These are phyloP conservation scores for Globisporangium apiculatum DNA, from an alignment of 352 stramenopile genomes.

Conservation along the genomic window DNA sequence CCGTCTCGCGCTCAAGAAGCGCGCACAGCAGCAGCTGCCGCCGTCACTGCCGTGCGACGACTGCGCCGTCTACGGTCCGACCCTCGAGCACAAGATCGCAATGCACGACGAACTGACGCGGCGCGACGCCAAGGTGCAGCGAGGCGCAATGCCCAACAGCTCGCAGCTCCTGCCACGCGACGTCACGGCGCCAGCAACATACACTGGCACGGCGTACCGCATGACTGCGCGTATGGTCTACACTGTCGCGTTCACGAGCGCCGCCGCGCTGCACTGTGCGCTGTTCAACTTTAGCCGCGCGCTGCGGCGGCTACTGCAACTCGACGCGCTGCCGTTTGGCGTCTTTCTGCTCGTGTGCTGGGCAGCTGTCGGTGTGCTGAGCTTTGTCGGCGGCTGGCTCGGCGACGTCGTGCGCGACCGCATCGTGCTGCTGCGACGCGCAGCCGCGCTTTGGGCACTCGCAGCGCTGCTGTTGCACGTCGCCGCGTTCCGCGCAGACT, in stretches of 20 bases:
- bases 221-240: slow-evolving; percentile 30
- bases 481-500: slow-evolving; percentile 21
- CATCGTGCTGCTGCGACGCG: slow-evolving; percentile 30
- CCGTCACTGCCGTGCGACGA: too few species aligned
- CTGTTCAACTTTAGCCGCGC: slow-evolving; percentile 58
- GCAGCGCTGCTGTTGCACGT: slow-evolving; percentile 42
- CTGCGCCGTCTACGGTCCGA: neutral
- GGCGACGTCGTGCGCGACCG: slow-evolving; percentile 42
- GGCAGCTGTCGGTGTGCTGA: slow-evolving; percentile 41
- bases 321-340: slow-evolving; percentile 48
- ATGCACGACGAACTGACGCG: slow-evolving; percentile 13
- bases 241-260: slow-evolving; percentile 45
- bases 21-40: slow-evolving; percentile 14
- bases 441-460: slow-evolving; percentile 32
- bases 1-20: slow-evolving; percentile 7
- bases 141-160: slow-evolving; percentile 2
- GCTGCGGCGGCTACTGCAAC: slow-evolving; percentile 32
- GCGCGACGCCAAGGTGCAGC: neutral
- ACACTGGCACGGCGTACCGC: slow-evolving; percentile 11
- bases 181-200: neutral
- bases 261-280: slow-evolving; percentile 47
- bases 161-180: slow-evolving; percentile 2
- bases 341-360: slow-evolving; percentile 49
- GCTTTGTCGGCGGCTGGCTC: slow-evolving; percentile 43
- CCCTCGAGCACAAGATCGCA: slow-evolving; percentile 16